Base-by-base conservation (phyloP, 1,284 basidiomycete genomes). In the Apiotrichum veenhuisii region DNA sequence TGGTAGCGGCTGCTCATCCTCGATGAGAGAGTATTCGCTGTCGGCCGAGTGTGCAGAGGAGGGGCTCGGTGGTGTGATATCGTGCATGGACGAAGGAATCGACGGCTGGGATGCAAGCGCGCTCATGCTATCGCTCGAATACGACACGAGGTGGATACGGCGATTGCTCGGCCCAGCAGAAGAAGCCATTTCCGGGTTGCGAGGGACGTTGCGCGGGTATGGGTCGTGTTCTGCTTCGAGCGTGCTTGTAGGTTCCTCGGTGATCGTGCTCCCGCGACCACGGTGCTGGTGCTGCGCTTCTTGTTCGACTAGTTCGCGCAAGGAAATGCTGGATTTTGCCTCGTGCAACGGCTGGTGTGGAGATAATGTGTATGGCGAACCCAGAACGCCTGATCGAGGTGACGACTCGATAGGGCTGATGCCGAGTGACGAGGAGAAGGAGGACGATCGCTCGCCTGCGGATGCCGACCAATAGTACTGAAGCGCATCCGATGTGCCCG, bases 401-500 rank as follows among this genome's bases (percentile, higher is more conserved):
- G 55, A 43, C 25, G 55, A 44, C 33, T 59, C 55, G 46, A 58
- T 55, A 23, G 62, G 58, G 5, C 58, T 56, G 25, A 60, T 54
- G 30, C 64, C 64, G 20, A 72, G 58, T 4, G 63, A 67, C 2
- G 69, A 69, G 4, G 69, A 67, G 17, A 69, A 61, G 11, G 69
- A 71, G 8, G 61, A 62, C n/a, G 66, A 65, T n/a, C 71, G 70
- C 22, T 60, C 62, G n/a, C 72, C 73, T 11, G 73, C 72, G 17
- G 64, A 57, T 9, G 61, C 61, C 7, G 70, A 73, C 65, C 66
- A 75, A 61, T 75, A 75, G 54, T 75, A 72, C 56, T 72, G 72
- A 10, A 73, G 58, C 20, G 70, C 71, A 12, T 66, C 68, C 10
- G 69, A 67, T 2, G 69, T 62, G 20, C 68, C 65, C 17, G 69